Percentiles rank a stretch among this genome's conserved stretches.
Conservation (phyloP, 1,284 basidiomycete genomes). For the Puccinia triticina region DNA sequence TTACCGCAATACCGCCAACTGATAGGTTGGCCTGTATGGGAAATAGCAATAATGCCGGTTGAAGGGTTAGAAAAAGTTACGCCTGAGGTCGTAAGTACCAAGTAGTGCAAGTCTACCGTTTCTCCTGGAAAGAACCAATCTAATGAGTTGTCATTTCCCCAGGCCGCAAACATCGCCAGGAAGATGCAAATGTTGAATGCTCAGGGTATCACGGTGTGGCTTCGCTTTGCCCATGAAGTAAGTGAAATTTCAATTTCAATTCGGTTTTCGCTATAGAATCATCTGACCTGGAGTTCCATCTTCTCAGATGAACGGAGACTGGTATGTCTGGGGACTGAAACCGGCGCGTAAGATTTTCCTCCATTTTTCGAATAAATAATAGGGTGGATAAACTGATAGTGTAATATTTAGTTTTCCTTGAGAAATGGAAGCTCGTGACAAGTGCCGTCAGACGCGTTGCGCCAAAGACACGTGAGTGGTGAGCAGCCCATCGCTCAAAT, state of each 20-base stretch:
- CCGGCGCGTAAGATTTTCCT: constrained; percentile 32
- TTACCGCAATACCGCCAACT: constrained; percentile 27
- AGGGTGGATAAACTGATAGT: background rate
- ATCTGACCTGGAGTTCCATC: background rate
- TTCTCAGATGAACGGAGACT: constrained; percentile 50
- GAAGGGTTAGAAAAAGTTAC: constrained; percentile 36
- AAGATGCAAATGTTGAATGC: constrained; percentile 38
- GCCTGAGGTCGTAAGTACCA: constrained; percentile 19
- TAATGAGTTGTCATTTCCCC: background rate
- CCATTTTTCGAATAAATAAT: background rate
- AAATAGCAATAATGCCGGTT: constrained; percentile 43
- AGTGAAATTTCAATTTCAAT: background rate
- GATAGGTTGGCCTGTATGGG: constrained; percentile 44
- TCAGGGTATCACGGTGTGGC: constrained; percentile 44
- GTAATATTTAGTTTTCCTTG: constrained; percentile 20
- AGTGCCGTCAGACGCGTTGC: constrained; percentile 11
- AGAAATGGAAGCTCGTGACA: constrained; percentile 45
- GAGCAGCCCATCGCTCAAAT: constrained; percentile 1
- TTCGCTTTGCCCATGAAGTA: constrained; percentile 45
- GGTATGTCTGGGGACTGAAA: constrained; percentile 48
- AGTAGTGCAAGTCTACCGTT: background rate
- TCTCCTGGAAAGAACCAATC: background rate
- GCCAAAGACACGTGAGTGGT: constrained; percentile 30
- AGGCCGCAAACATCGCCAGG: constrained; percentile 47
- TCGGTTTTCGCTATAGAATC: background rate